A percentile compares a stretch with the other conserved stretches of the same genome.
These are phyloP conservation scores for Ambrosia trifida DNA, from an alignment of 129 eudicot species.

Conservation along the genomic window DNA sequence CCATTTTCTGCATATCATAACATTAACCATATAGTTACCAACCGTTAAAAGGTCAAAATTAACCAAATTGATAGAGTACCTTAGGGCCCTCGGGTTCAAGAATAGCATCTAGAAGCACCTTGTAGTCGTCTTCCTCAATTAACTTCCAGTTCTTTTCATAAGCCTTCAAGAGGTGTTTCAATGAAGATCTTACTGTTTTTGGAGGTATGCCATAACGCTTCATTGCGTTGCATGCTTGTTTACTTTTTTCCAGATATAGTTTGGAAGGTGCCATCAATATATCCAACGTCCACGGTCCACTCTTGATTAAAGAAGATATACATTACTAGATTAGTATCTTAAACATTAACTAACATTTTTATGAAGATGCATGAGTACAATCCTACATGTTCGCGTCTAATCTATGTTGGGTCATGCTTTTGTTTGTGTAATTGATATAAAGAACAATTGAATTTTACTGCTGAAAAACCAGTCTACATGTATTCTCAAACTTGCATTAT, in stretches of 20 bases:
- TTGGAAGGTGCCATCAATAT: conserved; percentile 20
- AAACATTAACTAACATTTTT: too few species aligned
- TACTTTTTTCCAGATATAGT: conserved; percentile 1
- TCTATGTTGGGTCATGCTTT: too few species aligned
- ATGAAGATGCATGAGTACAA: too few species aligned
- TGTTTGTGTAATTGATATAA: too few species aligned
- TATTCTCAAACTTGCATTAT: too few species aligned
- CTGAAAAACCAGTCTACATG: too few species aligned
- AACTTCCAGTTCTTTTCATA: conserved; percentile 50
- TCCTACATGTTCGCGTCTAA: too few species aligned
- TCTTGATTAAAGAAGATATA: neutral
- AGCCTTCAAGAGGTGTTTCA: conserved; percentile 40
- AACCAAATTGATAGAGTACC: conserved; percentile 27
- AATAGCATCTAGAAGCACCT: conserved; percentile 53
- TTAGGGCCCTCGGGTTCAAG: conserved; percentile 39
- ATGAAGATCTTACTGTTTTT: conserved; percentile 38
- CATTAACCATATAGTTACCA: neutral
- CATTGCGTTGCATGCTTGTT: conserved; percentile 59
- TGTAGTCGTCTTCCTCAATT: conserved; percentile 55
- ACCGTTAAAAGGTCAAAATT: neutral
- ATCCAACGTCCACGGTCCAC: neutral
- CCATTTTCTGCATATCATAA: conserved; percentile 4
- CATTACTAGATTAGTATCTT: neutral
- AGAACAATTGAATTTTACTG: too few species aligned
- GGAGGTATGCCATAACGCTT: conserved; percentile 36